Percentiles rank a stretch among this genome's conserved stretches.
Evolutionary conservation across 179 eudicot species (phyloP).

Genomic region (Corrigiola litoralis): DNA sequence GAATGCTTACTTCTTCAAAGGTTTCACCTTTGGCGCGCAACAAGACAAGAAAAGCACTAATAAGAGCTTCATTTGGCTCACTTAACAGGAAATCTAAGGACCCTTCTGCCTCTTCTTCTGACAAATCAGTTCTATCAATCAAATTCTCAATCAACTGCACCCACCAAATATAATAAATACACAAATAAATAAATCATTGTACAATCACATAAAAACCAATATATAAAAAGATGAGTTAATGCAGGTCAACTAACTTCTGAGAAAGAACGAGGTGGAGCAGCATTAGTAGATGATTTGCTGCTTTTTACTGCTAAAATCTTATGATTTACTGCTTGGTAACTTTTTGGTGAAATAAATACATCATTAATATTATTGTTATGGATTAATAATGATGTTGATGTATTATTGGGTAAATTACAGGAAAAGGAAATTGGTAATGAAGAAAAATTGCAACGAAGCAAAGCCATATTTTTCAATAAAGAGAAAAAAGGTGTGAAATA

Average conservation of each 20-base stretch:
- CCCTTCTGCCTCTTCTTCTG: conserved; percentile 64
- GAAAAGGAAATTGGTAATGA: conserved; percentile 10
- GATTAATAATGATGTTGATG: background rate
- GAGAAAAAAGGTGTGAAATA: too few species aligned
- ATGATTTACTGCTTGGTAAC: background rate
- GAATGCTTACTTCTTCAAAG: conserved; percentile 65
- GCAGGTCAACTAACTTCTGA: conserved; percentile 13
- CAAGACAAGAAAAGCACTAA: conserved; percentile 89
- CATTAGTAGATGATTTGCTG: background rate
- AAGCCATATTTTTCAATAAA: conserved; percentile 19
- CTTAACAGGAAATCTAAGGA: conserved; percentile 63
- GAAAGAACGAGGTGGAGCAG: conserved; percentile 12
- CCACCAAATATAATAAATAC: background rate
- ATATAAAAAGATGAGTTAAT: background rate
- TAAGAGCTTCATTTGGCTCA: conserved; percentile 74
- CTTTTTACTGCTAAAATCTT: conserved; percentile 7
- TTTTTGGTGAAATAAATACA: background rate
- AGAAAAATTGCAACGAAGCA: conserved; percentile 7
- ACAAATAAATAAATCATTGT: background rate
- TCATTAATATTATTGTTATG: background rate
- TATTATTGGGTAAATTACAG: conserved; percentile 10
- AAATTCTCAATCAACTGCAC: conserved; percentile 70
- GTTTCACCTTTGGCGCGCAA: conserved; percentile 99
- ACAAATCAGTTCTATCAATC: conserved; percentile 59
- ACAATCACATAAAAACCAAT: background rate